These are phyloP conservation scores for Dysphania ambrosioides DNA, from an alignment of 148 eudicot genomes.

Conservation along the genomic window DNA sequence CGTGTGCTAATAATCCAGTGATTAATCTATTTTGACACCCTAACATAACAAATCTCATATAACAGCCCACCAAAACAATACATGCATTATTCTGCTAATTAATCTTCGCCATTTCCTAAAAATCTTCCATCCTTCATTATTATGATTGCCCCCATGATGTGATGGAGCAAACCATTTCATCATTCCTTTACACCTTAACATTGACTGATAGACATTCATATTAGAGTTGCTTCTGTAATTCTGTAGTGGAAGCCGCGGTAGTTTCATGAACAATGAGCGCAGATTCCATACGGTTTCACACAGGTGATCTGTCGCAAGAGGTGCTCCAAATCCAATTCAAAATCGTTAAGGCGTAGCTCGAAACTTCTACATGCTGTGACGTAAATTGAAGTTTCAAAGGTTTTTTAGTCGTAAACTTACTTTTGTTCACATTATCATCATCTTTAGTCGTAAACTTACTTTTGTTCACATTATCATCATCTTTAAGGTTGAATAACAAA, in stretches of 20 bases:
- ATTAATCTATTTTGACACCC: slow-evolving; percentile 1
- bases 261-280: not conserved
- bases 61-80: slow-evolving; percentile 10
- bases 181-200: not conserved
- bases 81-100: not conserved
- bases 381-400: no score
- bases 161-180: slow-evolving; percentile 9
- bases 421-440: not conserved
- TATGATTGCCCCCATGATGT: slow-evolving; percentile 19
- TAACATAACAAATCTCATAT: slow-evolving; percentile 10
- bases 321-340: slow-evolving; percentile 55
- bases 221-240: slow-evolving; percentile 19
- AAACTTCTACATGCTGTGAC: not conserved
- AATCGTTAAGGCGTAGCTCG: slow-evolving; percentile 28
- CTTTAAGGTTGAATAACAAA: no score
- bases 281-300: slow-evolving; percentile 28
- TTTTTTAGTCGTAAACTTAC: no score
- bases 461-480: not conserved
- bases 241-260: slow-evolving; percentile 9
- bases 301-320: slow-evolving; percentile 32
- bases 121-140: not conserved
- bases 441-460: no score
- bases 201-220: no score
- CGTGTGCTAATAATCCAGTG: slow-evolving; percentile 31
- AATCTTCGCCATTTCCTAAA: not conserved